A percentile compares a stretch with the other conserved stretches of the same genome.
These are phyloP conservation scores for Bombardia bombarda DNA, from an alignment of 495 filamentous ascomycete genomes.

Conservation along the genomic window DNA sequence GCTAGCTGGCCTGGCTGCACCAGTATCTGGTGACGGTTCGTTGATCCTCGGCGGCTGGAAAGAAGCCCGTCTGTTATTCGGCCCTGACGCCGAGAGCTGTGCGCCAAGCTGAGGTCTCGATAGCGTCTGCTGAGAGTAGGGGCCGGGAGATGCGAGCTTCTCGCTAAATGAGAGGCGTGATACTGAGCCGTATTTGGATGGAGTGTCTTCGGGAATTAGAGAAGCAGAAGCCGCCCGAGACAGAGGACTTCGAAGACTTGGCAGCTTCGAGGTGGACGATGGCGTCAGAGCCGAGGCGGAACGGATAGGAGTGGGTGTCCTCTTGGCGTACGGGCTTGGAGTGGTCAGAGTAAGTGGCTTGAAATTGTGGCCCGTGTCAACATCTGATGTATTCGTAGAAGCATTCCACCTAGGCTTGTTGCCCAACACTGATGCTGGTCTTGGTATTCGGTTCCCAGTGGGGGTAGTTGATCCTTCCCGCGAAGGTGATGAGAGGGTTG, in stretches of 20 bases:
- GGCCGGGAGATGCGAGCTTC: constrained; percentile 32
- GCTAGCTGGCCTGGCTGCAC: constrained; percentile 38
- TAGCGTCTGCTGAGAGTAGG: constrained; percentile 22
- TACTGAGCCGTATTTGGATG: constrained; percentile 21
- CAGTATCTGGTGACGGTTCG: constrained; percentile 13
- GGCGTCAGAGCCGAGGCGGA: constrained; percentile 32
- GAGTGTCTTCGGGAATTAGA: constrained; percentile 30
- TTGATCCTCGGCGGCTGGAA: constrained; percentile 32
- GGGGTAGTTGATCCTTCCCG: constrained; percentile 48
- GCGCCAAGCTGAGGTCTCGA: constrained; percentile 27
- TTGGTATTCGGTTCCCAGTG: constrained; percentile 40
- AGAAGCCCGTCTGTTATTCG: constrained; percentile 37
- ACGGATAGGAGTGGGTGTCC: constrained; percentile 18
- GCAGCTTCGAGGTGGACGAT: constrained; percentile 35
- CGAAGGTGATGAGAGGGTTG: constrained; percentile 34
- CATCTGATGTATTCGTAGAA: constrained; percentile 61
- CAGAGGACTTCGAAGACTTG: constrained; percentile 38
- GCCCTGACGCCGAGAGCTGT: constrained; percentile 17
- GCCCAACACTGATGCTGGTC: constrained; percentile 38
- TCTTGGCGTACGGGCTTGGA: constrained; percentile 54
- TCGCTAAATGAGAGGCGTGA: constrained; percentile 43
- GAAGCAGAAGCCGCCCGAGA: constrained; percentile 32
- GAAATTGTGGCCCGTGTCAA: constrained; percentile 61
- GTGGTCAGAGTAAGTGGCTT: constrained; percentile 57
- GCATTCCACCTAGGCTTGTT: constrained; percentile 74